Percentiles rank a stretch among this genome's conserved stretches.
Conservation (phyloP, 1,139 yeast genomes). For the Kodamaea derodonti region DNA sequence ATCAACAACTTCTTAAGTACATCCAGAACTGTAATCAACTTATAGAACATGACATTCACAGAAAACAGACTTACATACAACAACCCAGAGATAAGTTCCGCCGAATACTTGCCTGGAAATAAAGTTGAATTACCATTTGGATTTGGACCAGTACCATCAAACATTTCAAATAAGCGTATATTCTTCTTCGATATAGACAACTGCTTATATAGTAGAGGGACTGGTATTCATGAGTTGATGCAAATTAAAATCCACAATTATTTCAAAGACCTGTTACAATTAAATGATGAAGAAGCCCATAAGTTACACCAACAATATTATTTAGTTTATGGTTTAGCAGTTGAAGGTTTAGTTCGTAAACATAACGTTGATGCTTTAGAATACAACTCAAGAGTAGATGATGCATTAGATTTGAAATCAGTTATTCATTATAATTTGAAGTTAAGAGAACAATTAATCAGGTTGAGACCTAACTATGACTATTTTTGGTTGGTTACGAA, state of each 20-base stretch:
- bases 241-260: constrained; percentile 78
- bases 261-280: constrained; percentile 59
- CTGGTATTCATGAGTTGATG: constrained; percentile 82
- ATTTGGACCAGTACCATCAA: constrained; percentile 42
- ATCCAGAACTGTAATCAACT: too few relatives aligned
- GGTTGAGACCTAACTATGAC: constrained; percentile 34
- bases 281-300: constrained; percentile 75
- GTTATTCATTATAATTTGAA: constrained; percentile 59
- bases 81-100: constrained; percentile 15
- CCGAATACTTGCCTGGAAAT: constrained; percentile 25
- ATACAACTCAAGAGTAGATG: constrained; percentile 86
- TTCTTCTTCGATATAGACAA: constrained; percentile 93
- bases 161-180: constrained; percentile 36
- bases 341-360: constrained; percentile 83
- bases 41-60: constrained; percentile 12
- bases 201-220: constrained; percentile 73
- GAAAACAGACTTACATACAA: constrained; percentile 10
- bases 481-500: constrained; percentile 84
- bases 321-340: constrained; percentile 83
- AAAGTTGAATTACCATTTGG: constrained; percentile 41
- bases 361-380: constrained; percentile 85
- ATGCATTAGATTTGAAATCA: constrained; percentile 78
- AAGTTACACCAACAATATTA: constrained; percentile 71
- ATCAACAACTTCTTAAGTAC: too few relatives aligned
- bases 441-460: constrained; percentile 49